phyloP scores from a whole-genome alignment of 805 yeast genomes.

The Ogataea angusta region DNA sequence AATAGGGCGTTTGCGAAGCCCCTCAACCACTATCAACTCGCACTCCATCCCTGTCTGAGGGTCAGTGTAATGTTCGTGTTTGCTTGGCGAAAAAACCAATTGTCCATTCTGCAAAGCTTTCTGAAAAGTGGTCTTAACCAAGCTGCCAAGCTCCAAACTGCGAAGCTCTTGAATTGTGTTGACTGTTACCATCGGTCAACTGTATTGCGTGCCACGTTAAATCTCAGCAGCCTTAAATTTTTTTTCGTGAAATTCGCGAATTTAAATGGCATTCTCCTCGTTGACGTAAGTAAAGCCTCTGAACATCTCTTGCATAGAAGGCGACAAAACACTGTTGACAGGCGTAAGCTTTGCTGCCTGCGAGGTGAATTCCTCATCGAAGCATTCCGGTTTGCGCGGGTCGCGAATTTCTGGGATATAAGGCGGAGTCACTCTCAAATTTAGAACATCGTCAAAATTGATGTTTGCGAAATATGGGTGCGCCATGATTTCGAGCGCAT shows the following conservation, averaged over 20 bases:
- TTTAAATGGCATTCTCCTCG: conserved; percentile 39
- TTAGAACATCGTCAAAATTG: conserved; percentile 80
- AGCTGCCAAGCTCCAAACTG: conserved; percentile 15
- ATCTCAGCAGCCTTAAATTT: background rate
- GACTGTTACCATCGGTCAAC: conserved; percentile 14
- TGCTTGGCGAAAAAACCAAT: conserved; percentile 22
- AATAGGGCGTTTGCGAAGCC: conserved; percentile 33
- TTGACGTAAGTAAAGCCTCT: conserved; percentile 92
- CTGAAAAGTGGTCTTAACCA: conserved; percentile 19
- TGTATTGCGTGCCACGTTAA: conserved; percentile 2
- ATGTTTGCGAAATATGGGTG: conserved; percentile 92
- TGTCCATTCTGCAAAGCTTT: conserved; percentile 25
- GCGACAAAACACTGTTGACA: conserved; percentile 79
- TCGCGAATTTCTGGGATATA: conserved; percentile 82
- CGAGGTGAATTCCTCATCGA: conserved; percentile 91
- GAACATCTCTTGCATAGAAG: conserved; percentile 92
- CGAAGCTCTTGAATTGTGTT: conserved; percentile 17
- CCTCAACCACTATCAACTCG: conserved; percentile 34
- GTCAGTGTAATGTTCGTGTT: conserved; percentile 25
- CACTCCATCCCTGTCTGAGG: conserved; percentile 23
- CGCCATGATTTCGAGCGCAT: conserved; percentile 91
- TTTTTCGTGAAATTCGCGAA: conserved; percentile 2
- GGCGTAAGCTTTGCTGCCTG: conserved; percentile 96
- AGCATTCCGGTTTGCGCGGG: conserved; percentile 88
- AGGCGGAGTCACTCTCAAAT: conserved; percentile 77